Percentiles rank a stretch among this genome's conserved stretches.
Evolutionary conservation across 345 rosid genomes (phyloP).

Genomic region (Gossypium bickii): DNA sequence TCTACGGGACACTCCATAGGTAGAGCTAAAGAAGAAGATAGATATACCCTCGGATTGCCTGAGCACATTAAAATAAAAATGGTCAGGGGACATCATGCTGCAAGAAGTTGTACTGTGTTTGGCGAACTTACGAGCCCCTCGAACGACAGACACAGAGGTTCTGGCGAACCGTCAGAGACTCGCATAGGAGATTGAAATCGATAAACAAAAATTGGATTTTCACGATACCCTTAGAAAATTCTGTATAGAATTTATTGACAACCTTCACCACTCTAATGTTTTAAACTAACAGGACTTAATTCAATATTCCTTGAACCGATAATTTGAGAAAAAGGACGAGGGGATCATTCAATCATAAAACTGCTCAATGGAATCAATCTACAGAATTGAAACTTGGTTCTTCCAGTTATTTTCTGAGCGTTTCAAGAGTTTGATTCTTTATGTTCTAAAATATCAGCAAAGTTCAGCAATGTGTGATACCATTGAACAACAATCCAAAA

Average conservation of each 20-base stretch:
- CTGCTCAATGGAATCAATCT: too few relatives aligned
- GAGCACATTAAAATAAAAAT: constrained; percentile 24
- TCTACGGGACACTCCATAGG: neutral
- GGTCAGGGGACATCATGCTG: constrained; percentile 41
- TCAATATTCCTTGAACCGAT: neutral
- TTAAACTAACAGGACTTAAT: neutral
- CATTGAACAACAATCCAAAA: neutral
- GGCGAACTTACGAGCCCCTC: constrained; percentile 35
- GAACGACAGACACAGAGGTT: neutral
- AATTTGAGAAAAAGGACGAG: neutral
- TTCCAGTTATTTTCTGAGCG: too few relatives aligned
- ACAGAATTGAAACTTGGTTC: too few relatives aligned
- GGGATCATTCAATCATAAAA: neutral
- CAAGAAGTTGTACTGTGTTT: constrained; percentile 59
- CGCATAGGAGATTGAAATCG: constrained; percentile 3
- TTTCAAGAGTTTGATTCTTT: too few relatives aligned
- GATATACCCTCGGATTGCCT: neutral
- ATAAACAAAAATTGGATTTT: constrained; percentile 10
- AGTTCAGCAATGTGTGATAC: too few relatives aligned
- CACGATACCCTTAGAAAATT: neutral
- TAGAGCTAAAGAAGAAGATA: neutral
- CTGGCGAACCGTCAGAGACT: constrained; percentile 10
- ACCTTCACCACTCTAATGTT: neutral
- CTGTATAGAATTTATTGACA: neutral
- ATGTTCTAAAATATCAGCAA: too few relatives aligned